These are phyloP conservation scores for Ophiostoma triangulosporum DNA, from an alignment of 2,329 filamentous ascomycete genomes.

Conservation along the genomic window DNA sequence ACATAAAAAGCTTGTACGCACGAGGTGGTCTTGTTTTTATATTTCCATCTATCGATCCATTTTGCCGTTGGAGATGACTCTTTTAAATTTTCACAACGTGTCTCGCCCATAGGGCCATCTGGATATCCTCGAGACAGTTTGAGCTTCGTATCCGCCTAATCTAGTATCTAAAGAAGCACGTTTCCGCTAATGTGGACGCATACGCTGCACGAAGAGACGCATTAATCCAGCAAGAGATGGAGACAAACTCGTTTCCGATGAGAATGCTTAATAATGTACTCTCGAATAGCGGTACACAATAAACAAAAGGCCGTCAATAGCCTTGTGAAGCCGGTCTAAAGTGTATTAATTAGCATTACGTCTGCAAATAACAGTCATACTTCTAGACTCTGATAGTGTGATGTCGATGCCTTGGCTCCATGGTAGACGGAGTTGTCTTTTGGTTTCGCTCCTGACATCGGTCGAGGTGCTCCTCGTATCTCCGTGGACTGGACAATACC, in stretches of 20 bases:
- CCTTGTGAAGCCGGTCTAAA: not conserved
- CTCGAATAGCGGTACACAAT: not conserved
- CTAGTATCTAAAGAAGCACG: too few species aligned
- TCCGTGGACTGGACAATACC: not conserved
- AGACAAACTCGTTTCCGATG: not conserved
- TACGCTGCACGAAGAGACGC: too few species aligned
- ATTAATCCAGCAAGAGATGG: not conserved
- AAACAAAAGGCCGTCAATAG: not conserved
- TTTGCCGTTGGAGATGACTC: too few species aligned
- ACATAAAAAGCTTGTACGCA: too few species aligned
- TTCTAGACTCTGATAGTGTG: not conserved
- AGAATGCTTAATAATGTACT: not conserved
- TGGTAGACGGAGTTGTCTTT: not conserved
- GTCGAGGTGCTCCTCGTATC: not conserved
- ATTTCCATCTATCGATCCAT: too few species aligned
- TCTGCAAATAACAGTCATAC: not conserved
- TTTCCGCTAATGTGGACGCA: too few species aligned
- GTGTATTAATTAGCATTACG: too few species aligned
- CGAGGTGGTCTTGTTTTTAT: too few species aligned
- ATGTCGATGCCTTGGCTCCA: not conserved
- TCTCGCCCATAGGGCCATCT: too few species aligned
- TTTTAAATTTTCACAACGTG: too few species aligned
- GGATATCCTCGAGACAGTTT: too few species aligned
- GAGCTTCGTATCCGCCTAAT: too few species aligned
- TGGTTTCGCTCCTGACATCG: not conserved